These are phyloP conservation scores for Geum urbanum DNA, from an alignment of 306 rosid genomes.

Conservation along the genomic window DNA sequence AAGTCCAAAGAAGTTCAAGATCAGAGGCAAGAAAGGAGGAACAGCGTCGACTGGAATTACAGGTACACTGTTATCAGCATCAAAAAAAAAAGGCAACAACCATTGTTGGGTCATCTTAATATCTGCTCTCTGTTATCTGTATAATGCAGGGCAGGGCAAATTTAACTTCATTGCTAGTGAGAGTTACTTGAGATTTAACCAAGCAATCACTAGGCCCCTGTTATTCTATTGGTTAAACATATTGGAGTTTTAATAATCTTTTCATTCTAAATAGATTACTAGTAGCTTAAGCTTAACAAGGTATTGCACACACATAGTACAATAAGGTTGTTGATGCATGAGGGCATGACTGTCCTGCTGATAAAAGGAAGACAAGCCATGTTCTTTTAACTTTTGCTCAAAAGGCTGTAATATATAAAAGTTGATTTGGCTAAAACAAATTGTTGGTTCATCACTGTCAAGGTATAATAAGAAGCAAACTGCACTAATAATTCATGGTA, in stretches of 20 bases:
- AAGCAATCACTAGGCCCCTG: background rate
- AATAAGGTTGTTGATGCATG: background rate
- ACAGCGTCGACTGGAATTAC: constrained; percentile 35
- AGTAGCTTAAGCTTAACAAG: background rate
- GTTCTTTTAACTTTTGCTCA: background rate
- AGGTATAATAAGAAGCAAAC: background rate
- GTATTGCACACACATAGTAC: background rate
- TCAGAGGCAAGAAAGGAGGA: constrained; percentile 58
- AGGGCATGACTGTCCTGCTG: background rate
- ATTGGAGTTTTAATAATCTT: background rate
- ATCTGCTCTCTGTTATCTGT: background rate
- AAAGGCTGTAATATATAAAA: background rate
- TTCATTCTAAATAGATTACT: background rate
- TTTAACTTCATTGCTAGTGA: background rate
- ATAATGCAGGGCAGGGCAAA: background rate
- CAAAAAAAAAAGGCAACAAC: background rate
- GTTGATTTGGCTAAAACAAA: background rate
- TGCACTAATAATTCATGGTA: background rate
- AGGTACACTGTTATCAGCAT: constrained; percentile 26
- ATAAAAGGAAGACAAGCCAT: background rate
- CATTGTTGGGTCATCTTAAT: background rate
- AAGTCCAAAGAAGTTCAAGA: constrained; percentile 50
- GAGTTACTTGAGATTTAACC: background rate
- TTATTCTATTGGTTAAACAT: background rate
- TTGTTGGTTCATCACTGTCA: background rate